These are phyloP conservation scores for Fusarium proliferatum DNA, from an alignment of 2,329 filamentous ascomycete genomes.

Conservation along the genomic window DNA sequence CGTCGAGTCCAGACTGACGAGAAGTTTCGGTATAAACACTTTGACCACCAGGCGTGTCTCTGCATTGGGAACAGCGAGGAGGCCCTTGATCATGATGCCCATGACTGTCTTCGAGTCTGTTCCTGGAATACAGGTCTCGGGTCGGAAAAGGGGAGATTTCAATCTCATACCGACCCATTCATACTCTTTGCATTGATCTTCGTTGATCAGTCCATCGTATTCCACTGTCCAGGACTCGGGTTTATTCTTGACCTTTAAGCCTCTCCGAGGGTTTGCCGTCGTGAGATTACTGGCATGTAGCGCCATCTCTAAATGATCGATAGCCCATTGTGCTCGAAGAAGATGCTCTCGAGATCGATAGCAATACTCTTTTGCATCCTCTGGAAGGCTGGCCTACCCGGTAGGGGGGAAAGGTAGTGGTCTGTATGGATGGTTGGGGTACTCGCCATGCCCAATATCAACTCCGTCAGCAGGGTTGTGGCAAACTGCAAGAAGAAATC, in stretches of 20 bases:
- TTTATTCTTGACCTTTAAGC: neutral
- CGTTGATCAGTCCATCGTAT: conserved; percentile 7
- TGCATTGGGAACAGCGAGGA: conserved; percentile 20
- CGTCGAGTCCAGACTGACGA: neutral
- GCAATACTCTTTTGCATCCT: neutral
- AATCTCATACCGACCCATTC: conserved; percentile 30
- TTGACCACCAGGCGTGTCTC: conserved; percentile 18
- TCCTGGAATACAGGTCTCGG: neutral
- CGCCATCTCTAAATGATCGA: neutral
- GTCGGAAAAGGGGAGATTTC: conserved; percentile 13
- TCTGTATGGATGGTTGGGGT: neutral
- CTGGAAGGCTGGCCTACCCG: neutral
- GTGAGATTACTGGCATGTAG: neutral
- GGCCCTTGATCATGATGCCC: neutral
- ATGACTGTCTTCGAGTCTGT: neutral
- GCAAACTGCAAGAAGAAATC: conserved; percentile 16
- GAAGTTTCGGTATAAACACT: neutral
- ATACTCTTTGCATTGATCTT: conserved; percentile 18
- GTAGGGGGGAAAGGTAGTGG: neutral
- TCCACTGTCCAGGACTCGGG: conserved; percentile 11
- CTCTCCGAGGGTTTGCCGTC: neutral
- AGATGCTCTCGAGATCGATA: neutral
- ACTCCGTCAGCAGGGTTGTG: neutral
- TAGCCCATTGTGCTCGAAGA: conserved; percentile 6
- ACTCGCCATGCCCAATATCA: neutral